Conservation (phyloP, 768 basidiomycete genomes). For the Gelatoporia subvermispora region DNA sequence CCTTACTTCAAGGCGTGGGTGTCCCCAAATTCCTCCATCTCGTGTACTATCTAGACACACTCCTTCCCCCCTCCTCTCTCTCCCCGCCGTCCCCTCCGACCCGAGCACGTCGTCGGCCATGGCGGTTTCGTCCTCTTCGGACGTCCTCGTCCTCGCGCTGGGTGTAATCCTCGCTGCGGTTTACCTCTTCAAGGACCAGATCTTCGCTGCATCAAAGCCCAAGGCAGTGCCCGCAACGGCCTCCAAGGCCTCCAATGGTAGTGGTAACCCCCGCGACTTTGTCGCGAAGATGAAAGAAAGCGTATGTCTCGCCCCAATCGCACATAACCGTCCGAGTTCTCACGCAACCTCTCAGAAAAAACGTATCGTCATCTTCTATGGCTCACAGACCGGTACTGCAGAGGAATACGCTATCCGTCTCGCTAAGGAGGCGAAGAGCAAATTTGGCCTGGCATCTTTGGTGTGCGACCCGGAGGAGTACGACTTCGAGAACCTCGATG, state of each 20-base stretch:
- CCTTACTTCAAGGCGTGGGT: no score
- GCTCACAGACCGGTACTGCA: conserved; percentile 97
- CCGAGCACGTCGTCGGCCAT: conserved; percentile 29
- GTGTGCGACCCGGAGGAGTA: conserved; percentile 99
- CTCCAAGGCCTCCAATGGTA: conserved; percentile 50
- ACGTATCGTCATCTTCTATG: conserved; percentile 94
- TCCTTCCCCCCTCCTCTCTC: conserved; percentile 8
- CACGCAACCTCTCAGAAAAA: conserved; percentile 65
- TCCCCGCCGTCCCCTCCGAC: conserved; percentile 7
- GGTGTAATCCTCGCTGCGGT: conserved; percentile 72
- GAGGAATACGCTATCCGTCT: conserved; percentile 98
- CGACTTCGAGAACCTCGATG: conserved; percentile 94
- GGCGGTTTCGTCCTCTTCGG: conserved; percentile 63
- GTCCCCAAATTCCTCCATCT: background rate
- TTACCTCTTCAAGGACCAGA: conserved; percentile 81
- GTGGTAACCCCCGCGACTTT: conserved; percentile 91
- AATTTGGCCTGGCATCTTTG: conserved; percentile 91
- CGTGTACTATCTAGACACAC: background rate
- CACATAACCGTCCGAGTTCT: conserved; percentile 7
- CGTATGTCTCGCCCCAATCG: conserved; percentile 45
- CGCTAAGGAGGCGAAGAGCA: conserved; percentile 95
- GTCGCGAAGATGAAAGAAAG: conserved; percentile 90
- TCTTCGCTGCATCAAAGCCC: conserved; percentile 65
- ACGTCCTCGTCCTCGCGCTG: conserved; percentile 65
- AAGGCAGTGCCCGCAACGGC: conserved; percentile 44